A percentile compares a stretch with the other conserved stretches of the same genome.
Conservation (phyloP, 78 protist species). For the Dictyostelium intermedium region DNA sequence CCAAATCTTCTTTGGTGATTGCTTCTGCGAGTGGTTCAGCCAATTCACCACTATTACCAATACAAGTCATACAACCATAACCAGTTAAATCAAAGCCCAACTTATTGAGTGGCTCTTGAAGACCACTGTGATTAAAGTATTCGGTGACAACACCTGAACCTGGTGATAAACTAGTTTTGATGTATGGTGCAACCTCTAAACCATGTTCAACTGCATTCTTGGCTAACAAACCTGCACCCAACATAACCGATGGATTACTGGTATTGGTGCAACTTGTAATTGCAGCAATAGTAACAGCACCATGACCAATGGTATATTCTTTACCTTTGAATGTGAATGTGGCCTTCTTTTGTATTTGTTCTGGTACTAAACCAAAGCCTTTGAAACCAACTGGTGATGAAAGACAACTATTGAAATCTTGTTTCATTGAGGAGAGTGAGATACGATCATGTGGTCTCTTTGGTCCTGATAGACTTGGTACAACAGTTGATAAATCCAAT, state of each 20-base stretch:
- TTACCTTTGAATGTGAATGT: slow-evolving; percentile 81
- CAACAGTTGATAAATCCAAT: slow-evolving; percentile 85
- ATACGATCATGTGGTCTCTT: slow-evolving; percentile 93
- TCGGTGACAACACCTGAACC: slow-evolving; percentile 91
- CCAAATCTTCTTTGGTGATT: slow-evolving; percentile 81
- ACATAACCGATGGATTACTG: slow-evolving; percentile 93
- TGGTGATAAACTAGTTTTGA: slow-evolving; percentile 91
- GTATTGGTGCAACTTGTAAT: slow-evolving; percentile 96
- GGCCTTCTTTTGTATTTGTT: slow-evolving; percentile 45
- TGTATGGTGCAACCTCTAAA: slow-evolving; percentile 82
- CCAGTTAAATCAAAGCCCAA: slow-evolving; percentile 90
- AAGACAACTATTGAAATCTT: slow-evolving; percentile 84
- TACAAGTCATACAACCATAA: slow-evolving; percentile 94
- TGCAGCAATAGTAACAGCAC: slow-evolving; percentile 92
- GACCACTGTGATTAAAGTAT: slow-evolving; percentile 85
- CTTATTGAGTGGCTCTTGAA: slow-evolving; percentile 65
- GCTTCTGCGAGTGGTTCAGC: slow-evolving; percentile 81
- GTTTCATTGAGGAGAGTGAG: slow-evolving; percentile 78
- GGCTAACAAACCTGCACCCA: slow-evolving; percentile 94
- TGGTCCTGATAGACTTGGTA: slow-evolving; percentile 89
- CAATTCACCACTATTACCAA: slow-evolving; percentile 90
- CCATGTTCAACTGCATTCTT: slow-evolving; percentile 89
- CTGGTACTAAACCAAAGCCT: slow-evolving; percentile 87
- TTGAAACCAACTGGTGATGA: slow-evolving; percentile 84
- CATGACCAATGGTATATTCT: slow-evolving; percentile 82